Percentiles rank a stretch among this genome's conserved stretches.
Evolutionary conservation across 169 alveolate genomes (phyloP).

Genomic region (Blepharisma undulans): DNA sequence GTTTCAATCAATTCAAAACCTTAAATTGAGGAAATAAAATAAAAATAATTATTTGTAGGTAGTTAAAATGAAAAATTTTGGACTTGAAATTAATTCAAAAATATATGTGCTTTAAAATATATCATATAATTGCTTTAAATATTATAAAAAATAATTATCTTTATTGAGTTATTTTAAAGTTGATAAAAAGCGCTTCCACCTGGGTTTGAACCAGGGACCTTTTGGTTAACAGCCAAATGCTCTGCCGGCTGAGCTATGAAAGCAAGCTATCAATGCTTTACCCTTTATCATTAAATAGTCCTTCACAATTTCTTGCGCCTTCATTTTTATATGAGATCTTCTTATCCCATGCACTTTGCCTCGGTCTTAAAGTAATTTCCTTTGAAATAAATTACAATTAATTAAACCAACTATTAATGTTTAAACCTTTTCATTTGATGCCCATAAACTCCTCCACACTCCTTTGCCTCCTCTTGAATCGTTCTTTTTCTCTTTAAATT

Average conservation of each 20-base stretch:
- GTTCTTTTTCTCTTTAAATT: neutral
- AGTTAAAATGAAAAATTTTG: too few species aligned
- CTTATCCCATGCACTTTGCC: neutral
- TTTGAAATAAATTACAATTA: neutral
- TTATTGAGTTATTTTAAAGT: neutral
- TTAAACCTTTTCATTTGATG: neutral
- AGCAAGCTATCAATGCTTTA: constrained; percentile 19
- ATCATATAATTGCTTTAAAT: neutral
- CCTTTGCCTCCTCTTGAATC: neutral
- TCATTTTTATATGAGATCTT: neutral
- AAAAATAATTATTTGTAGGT: too few species aligned
- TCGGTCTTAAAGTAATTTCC: neutral
- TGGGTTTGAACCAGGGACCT: constrained; percentile 76
- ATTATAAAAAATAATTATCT: too few species aligned
- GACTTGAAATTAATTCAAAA: too few species aligned
- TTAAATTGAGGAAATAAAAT: too few species aligned
- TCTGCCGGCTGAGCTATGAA: constrained; percentile 71
- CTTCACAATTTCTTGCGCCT: neutral
- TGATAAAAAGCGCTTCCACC: constrained; percentile 50
- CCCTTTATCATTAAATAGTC: neutral
- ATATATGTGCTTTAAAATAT: neutral
- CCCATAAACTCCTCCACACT: neutral
- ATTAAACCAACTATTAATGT: neutral
- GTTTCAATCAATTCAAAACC: too few species aligned
- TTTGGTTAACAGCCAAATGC: constrained; percentile 73